Evolutionary conservation across 257 asterid species (phyloP), one percentile per base, ranked within the genome.

Genomic region (Solanum pennellii): DNA sequence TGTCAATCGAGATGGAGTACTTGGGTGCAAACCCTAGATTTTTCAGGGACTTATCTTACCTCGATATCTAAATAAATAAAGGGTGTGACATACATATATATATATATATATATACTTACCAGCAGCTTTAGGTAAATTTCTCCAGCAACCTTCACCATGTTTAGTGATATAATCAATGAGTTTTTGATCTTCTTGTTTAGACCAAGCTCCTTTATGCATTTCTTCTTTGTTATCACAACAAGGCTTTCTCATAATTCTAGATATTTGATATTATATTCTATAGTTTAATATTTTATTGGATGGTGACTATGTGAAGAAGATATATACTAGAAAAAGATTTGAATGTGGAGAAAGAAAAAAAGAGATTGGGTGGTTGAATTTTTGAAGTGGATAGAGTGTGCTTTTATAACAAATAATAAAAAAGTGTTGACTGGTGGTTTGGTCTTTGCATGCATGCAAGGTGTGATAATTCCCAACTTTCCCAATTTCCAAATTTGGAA

Each of bases 71-170:
- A 59, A 59, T 59, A 59, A 60, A 60, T 60, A 21, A 60, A 60
- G 5, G 2, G 2, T 8, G 27, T 37, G 13, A 23, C 68, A 0
- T 8, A 23, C 9, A 15, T 65, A 8, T 13, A 59, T 37, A 37
- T 35, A 35, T 35, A 37, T 37, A 5, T 4, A 15, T 15, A 1
- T 83, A 7, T n/a, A 65, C 65, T 60, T 39, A 89, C 91, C 91
- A 35, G 91, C 77, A 45, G 87, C 87, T 84, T 89, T 74, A 8
- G 91, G 91, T 5, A 89, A 82, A 42, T 76, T 29, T 23, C 83
- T 72, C 89, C 91, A 89, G 31, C 79, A 82, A 16, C 87, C 87
- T 66, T 74, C 88, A 4, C 91, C 91, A 15, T 86, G 91, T 65
- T 89, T 87, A 41, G 77, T 82, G 41, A 89, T 45, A 52, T 89